Conservation (phyloP, 306 rosid species). For the Spatholobus suberectus region DNA sequence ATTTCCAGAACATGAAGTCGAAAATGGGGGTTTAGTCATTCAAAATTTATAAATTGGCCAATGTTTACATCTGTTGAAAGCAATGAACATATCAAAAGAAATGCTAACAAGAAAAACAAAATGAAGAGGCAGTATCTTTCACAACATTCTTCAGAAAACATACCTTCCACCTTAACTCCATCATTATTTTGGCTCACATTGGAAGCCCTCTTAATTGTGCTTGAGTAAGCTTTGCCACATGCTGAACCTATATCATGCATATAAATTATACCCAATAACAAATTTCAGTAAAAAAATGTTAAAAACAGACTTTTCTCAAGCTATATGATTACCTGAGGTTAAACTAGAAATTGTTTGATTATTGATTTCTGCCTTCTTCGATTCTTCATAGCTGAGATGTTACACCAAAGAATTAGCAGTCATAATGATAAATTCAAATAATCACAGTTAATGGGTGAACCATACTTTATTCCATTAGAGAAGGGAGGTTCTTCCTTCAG, state of each 20-base stretch:
- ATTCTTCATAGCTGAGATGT: conserved; percentile 67
- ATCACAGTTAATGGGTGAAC: conserved; percentile 22
- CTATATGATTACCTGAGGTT: conserved; percentile 60
- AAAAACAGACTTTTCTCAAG: conserved; percentile 33
- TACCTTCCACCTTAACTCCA: conserved; percentile 71
- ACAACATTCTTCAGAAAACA: conserved; percentile 41
- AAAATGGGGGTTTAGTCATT: background rate
- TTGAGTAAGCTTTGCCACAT: conserved; percentile 55
- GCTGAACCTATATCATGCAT: conserved; percentile 43
- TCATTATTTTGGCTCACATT: conserved; percentile 51
- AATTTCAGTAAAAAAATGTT: conserved; percentile 28
- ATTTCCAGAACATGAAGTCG: background rate
- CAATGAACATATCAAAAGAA: conserved; percentile 13
- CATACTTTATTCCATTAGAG: conserved; percentile 60
- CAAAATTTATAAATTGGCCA: conserved; percentile 1
- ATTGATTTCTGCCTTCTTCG: conserved; percentile 49
- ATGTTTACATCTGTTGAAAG: background rate
- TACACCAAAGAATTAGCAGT: conserved; percentile 44
- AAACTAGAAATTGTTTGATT: conserved; percentile 51
- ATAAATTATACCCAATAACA: conserved; percentile 26
- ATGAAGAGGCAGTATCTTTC: conserved; percentile 2
- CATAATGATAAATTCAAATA: conserved; percentile 36
- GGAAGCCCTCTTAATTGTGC: conserved; percentile 63
- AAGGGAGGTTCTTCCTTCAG: conserved; percentile 64
- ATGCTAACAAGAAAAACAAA: conserved; percentile 2